Base-by-base conservation (phyloP, 345 rosid genomes). In the Euphorbia tirucalli region DNA sequence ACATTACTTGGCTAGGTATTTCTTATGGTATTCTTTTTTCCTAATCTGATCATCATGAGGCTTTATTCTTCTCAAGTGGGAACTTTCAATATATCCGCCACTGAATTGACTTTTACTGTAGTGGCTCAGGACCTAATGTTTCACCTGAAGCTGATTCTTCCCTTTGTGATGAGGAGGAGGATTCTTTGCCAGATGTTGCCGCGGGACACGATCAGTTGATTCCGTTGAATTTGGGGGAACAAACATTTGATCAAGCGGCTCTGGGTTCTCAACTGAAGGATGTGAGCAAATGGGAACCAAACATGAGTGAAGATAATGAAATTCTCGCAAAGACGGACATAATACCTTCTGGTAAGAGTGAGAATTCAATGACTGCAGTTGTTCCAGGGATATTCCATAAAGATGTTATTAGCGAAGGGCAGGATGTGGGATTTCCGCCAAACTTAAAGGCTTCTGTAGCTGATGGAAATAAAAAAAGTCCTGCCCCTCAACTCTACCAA, bases 1-100 rank as follows among this genome's bases (percentile, higher is more conserved):
- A 88, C 90, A 82, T 84, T 83, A 86, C 76, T 81, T 92, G 77
- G 96, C 97, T 74, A 85, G 97, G 99, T 95, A 79, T 31, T 71
- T 44, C 61, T 73, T 43, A 35, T 76, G 22, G 7, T 81, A 15
- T 52, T 72, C 35, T 66, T 59, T 32, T 24, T 19, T 44, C 6
- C 19, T 32, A 11, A 31, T 41, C 49, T 37, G 56, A 52, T 48
- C 43, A 44, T 66, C 35, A 54, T 52, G 35, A 57, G 70, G 31
- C 21, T 25, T 22, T 11, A 31, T 44, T 46, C 5, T 35, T 27
- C 35, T 31, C 10, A 46, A 57, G 18, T 74, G 2, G 30, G 25
- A 43, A 56, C 61, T 63, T 67, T 35, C 28, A 15, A 49, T 57
- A 37, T 55, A 44, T 32, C 28, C 39, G 65, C 64, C 68, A 64